Conservation (phyloP, 176 grass and related monocot genomes). For the Avena sativa region DNA sequence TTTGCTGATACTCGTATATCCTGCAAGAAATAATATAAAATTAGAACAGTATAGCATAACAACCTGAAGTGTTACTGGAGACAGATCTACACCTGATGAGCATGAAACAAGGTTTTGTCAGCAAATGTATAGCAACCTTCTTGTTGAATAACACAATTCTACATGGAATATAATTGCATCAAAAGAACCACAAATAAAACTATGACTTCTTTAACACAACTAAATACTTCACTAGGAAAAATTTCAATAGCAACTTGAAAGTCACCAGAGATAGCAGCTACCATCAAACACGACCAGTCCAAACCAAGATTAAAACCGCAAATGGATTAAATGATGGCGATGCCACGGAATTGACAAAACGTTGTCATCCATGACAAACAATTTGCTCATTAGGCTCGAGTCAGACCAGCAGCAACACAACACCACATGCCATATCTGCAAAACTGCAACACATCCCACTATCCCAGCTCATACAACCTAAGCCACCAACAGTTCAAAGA, state of each 20-base stretch:
- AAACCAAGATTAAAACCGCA: not conserved
- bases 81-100: not conserved
- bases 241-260: not conserved
- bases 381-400: not conserved
- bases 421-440: not conserved
- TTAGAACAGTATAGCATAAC: not conserved
- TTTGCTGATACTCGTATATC: conserved; percentile 59
- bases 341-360: not conserved
- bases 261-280: not conserved
- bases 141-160: not conserved
- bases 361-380: not conserved
- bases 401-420: not conserved
- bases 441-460: not conserved
- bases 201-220: not conserved
- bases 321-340: not conserved
- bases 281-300: not conserved
- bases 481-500: not conserved
- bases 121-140: not conserved
- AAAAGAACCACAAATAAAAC: not conserved
- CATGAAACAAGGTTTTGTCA: not conserved
- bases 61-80: not conserved
- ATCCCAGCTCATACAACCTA: not conserved
- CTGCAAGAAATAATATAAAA: conserved; percentile 45
- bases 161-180: not conserved
- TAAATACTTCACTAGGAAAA: not conserved